Conservation (phyloP, 176 grass and related monocot species). For the barley (Hordeum vulgare) region DNA sequence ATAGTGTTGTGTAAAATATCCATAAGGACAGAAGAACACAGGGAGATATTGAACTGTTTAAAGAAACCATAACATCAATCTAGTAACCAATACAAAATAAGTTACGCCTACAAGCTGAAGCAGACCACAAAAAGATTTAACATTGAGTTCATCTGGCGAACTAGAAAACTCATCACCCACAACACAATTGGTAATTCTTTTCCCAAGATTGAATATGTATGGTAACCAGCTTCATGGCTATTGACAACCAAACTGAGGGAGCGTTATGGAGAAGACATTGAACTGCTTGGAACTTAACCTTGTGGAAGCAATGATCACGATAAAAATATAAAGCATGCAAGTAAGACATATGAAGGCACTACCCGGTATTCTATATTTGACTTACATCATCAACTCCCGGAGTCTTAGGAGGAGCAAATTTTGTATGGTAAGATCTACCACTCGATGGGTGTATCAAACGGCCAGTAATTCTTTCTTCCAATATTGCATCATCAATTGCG, state of each 20-base stretch:
- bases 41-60: background rate
- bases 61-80: background rate
- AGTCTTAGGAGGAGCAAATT: constrained; percentile 91
- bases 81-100: background rate
- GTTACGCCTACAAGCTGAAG: background rate
- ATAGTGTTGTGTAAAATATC: background rate
- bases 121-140: background rate
- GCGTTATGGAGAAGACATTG: background rate
- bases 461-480: constrained; percentile 94
- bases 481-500: constrained; percentile 81
- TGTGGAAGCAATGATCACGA: background rate
- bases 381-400: constrained; percentile 88
- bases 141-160: background rate
- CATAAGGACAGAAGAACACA: background rate
- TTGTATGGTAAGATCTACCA: constrained; percentile 90
- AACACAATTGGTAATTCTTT: background rate
- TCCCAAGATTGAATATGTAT: background rate
- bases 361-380: background rate
- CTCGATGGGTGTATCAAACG: constrained; percentile 85
- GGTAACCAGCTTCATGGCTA: background rate
- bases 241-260: background rate
- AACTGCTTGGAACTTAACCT: too few relatives aligned
- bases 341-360: background rate
- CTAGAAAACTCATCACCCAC: background rate
- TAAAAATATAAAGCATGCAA: background rate